Evolutionary conservation across 208 protist species (phyloP), one percentile per base, ranked within the genome.

Genomic region (Trypanosoma vivax): DNA sequence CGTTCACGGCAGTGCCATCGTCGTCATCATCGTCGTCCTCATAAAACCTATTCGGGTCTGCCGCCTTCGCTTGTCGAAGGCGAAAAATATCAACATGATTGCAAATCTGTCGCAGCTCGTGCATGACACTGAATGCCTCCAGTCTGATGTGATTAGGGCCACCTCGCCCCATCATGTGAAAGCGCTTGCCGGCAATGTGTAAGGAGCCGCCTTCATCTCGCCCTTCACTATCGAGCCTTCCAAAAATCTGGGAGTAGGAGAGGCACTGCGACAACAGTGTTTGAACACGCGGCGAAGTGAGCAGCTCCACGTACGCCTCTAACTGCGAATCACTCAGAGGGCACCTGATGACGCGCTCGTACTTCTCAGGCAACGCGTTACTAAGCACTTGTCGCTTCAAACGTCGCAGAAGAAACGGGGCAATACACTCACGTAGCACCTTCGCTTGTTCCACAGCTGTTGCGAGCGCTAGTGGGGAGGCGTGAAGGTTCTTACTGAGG

Each of bases 321-420:
- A 96, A 69, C 79, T 99, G 98, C 27, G 71, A 47, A 21, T 91
- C 49, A 10, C 93, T 97, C 21, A 99, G 75, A 19, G 84, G 79
- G 65, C 96, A 97, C 27, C 98, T 96, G 28, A 99, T 86, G 11
- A 98, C 94, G 33, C 97, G 88, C 77, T 99, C 97, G 24, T 76
- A 91, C 63, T 99, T 99, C 0, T 69, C 60, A 4, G 97, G 97
- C 18, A 99, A 78, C 23, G 76, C 41, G 11, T 72, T 52, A 28
- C 70, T 63, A 45, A 62, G 46, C 2, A 99, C 96, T 45, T 99
- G 90, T 21, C 55, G 39, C 83, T 99, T 99, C 34, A 98, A 33
- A 6, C 98, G 76, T 1, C 97, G 80, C 2, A 99, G 78, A 18
- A 99, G 59, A 68, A 97, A 99, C 0, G 97, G 97, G 13, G 75